Conservation (phyloP, 371 early-diverging fungal species). For the Mortierella sp. region DNA sequence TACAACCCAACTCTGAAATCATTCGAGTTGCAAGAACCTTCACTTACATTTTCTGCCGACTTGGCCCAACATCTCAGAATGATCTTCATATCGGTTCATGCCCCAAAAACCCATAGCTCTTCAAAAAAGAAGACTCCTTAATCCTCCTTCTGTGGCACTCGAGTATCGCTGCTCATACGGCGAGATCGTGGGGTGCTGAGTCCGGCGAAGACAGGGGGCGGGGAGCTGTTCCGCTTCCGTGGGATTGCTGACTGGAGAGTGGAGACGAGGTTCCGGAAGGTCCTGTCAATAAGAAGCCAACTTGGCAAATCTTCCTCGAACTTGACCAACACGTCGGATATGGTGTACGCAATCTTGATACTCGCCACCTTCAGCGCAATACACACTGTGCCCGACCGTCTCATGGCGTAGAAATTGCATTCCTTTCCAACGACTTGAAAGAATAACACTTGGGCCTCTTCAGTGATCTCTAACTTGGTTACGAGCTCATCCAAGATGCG, state of each 20-base stretch:
- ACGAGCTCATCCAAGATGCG: constrained; percentile 21
- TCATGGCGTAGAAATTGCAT: constrained; percentile 21
- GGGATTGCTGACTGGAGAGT: constrained; percentile 16
- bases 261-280: constrained; percentile 18
- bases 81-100: too few relatives aligned
- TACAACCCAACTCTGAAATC: too few relatives aligned
- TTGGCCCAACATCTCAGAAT: too few relatives aligned
- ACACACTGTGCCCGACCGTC: constrained; percentile 18
- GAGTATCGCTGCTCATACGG: constrained; percentile 3
- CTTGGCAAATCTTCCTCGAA: constrained; percentile 17
- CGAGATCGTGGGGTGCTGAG: constrained; percentile 12
- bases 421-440: constrained; percentile 20
- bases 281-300: constrained; percentile 24
- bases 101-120: too few relatives aligned
- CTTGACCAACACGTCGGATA: constrained; percentile 11
- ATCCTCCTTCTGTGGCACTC: too few relatives aligned
- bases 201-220: constrained; percentile 12
- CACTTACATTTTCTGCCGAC: too few relatives aligned
- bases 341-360: constrained; percentile 24
- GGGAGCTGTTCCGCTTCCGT: constrained; percentile 3
- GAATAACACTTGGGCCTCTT: constrained; percentile 14
- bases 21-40: too few relatives aligned
- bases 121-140: too few relatives aligned
- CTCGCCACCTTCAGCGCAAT: constrained; percentile 16
- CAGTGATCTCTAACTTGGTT: constrained; percentile 16